A percentile compares a stretch with the other conserved stretches of the same genome.
These are phyloP conservation scores for Coelastrella sp. DNA, from an alignment of 139 green algal species.

Conservation along the genomic window DNA sequence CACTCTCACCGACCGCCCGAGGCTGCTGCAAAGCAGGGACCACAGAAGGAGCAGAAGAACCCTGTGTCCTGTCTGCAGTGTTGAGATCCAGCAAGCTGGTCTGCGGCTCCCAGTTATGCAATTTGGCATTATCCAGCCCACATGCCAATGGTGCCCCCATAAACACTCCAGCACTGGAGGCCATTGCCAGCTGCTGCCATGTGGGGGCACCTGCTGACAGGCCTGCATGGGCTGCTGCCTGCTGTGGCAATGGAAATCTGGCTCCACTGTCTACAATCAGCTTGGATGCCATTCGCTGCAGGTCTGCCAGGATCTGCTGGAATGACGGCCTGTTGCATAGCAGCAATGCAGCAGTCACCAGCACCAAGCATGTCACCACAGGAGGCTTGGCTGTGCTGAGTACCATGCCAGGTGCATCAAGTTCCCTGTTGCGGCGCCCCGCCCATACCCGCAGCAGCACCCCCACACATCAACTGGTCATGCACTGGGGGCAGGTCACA, in stretches of 20 bases:
- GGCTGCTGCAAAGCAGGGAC: background rate
- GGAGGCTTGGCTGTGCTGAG: too few species aligned
- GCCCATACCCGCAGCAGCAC: too few species aligned
- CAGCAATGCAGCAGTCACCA: background rate
- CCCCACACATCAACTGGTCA: background rate
- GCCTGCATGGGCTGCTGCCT: background rate
- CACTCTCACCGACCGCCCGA: background rate
- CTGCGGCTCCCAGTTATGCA: conserved; percentile 40
- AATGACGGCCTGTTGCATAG: conserved; percentile 46
- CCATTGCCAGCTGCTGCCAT: conserved; percentile 17
- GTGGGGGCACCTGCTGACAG: background rate
- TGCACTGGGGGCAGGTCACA: background rate
- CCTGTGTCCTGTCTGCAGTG: background rate
- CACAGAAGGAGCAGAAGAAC: background rate
- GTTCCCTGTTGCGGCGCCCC: too few species aligned
- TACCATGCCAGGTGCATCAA: too few species aligned
- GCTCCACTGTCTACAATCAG: background rate
- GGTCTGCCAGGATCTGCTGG: conserved; percentile 47
- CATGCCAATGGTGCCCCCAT: background rate
- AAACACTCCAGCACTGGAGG: background rate
- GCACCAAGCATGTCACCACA: too few species aligned
- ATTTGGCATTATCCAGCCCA: background rate
- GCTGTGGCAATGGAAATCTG: background rate
- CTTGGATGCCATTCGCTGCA: conserved; percentile 49
- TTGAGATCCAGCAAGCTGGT: conserved; percentile 25